These are phyloP conservation scores for Sedum album DNA, from an alignment of 164 flowering plant genomes.

Conservation along the genomic window DNA sequence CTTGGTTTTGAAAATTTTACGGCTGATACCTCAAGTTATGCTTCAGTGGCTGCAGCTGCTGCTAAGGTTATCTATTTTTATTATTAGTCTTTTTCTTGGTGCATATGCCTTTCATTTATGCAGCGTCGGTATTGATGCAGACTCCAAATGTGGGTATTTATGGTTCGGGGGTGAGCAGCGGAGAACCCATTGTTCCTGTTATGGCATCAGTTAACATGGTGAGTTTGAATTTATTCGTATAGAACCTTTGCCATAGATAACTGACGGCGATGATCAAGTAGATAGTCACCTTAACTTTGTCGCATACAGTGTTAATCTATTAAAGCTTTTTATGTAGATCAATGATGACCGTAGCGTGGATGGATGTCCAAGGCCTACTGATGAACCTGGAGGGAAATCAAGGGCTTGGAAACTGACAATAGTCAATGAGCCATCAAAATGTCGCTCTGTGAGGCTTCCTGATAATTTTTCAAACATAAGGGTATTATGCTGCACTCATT, in stretches of 20 bases:
- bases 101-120: not conserved
- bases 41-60: conserved; percentile 17
- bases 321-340: conserved; percentile 34
- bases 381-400: conserved; percentile 66
- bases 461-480: conserved; percentile 59
- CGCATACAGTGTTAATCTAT: conserved; percentile 26
- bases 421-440: conserved; percentile 65
- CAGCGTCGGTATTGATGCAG: conserved; percentile 18
- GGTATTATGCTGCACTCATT: conserved; percentile 40
- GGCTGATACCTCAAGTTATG: conserved; percentile 53
- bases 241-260: too few relatives aligned
- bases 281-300: conserved; percentile 20
- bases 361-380: conserved; percentile 55
- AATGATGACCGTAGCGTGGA: conserved; percentile 48
- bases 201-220: too few relatives aligned
- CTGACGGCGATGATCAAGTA: too few relatives aligned
- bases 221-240: too few relatives aligned
- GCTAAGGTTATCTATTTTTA: conserved; percentile 35
- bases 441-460: conserved; percentile 73
- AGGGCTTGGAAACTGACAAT: conserved; percentile 78
- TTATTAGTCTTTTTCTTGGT: not conserved
- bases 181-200: too few relatives aligned
- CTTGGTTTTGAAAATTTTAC: conserved; percentile 41
- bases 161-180: conserved; percentile 16
- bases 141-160: conserved; percentile 28